Evolutionary conservation across 345 rosid species (phyloP), one percentile per base, ranked within the genome.

Genomic region (Linum lewisii): DNA sequence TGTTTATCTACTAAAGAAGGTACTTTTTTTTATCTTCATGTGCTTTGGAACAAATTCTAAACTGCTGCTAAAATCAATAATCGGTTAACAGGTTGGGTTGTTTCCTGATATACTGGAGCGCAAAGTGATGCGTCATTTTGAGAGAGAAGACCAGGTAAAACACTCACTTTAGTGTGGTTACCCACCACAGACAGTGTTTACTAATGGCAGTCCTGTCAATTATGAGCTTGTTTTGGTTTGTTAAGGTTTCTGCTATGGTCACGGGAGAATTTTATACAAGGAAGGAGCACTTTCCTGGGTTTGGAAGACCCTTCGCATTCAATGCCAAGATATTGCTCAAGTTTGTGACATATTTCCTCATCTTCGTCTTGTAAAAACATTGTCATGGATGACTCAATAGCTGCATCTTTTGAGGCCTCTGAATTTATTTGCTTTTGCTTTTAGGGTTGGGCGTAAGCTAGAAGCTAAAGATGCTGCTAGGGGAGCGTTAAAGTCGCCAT

Each of bases 401-500:
- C 45, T 10, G 20, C 24, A 22, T 54, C 42, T 53, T 19, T 5
- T 20, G 24, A 29, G 44, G 7, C 24, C 18, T 20, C 34, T 11
- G 7, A 32, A 51, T 57, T 53, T 18, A 4, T 52, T 67, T 3
- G 61, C 36, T 63, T 36, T 29, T 57, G 21, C 8, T 38, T 1
- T 38, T 10, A 69, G 73, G 58, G 22, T 59, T 23, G 73, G 68
- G 15, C 73, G 58, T 45, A 63, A 22, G 60, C 57, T 64, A 45
- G 65, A 69, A 58, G 73, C 73, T 50, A 69, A 69, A 63, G 73
- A 69, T 63, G 73, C 73, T 26, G 73, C 65, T 13, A 59, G 73
- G 44, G 73, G 73, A 6, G 68, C 73, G 21, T 36, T 69, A 61
- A 69, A 64, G 34, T 59, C 73, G 22, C 73, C 73, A 22, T 69